Conservation (phyloP, 352 stramenopile genomes). For the Thalassiosira allenii region DNA sequence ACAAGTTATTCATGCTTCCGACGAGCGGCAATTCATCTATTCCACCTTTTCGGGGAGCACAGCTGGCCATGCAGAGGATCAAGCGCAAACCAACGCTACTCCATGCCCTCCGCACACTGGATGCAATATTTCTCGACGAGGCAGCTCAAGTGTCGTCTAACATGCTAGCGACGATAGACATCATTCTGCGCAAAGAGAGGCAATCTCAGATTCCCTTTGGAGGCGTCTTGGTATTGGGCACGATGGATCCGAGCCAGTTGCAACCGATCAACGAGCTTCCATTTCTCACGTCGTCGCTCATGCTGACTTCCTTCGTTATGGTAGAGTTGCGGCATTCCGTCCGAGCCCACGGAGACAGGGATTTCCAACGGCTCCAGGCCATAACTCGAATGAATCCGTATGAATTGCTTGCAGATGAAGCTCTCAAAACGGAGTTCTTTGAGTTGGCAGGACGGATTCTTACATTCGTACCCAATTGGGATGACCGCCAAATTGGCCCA, state of each 20-base stretch:
- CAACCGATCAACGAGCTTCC: constrained; percentile 10
- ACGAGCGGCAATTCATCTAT: neutral
- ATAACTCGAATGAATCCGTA: constrained; percentile 26
- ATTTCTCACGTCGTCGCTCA: constrained; percentile 15
- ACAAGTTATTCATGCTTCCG: constrained; percentile 16
- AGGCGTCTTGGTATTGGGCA: constrained; percentile 29
- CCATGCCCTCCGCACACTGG: constrained; percentile 10
- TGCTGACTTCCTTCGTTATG: constrained; percentile 30
- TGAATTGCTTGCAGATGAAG: neutral
- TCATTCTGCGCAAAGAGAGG: constrained; percentile 8
- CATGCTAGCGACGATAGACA: constrained; percentile 16
- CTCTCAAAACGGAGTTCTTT: neutral
- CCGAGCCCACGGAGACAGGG: constrained; percentile 6
- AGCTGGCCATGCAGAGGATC: constrained; percentile 8
- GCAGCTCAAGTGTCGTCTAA: constrained; percentile 7
- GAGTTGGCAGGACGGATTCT: neutral
- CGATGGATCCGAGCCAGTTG: constrained; percentile 31
- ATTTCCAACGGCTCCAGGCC: constrained; percentile 19
- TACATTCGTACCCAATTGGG: neutral
- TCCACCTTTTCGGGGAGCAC: neutral
- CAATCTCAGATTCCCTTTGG: constrained; percentile 20
- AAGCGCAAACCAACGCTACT: neutral
- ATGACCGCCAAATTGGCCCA: neutral
- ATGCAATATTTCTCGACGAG: constrained; percentile 30
- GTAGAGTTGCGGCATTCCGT: constrained; percentile 34